Conservation (phyloP, 768 basidiomycete species). For the Suillus placidus region DNA sequence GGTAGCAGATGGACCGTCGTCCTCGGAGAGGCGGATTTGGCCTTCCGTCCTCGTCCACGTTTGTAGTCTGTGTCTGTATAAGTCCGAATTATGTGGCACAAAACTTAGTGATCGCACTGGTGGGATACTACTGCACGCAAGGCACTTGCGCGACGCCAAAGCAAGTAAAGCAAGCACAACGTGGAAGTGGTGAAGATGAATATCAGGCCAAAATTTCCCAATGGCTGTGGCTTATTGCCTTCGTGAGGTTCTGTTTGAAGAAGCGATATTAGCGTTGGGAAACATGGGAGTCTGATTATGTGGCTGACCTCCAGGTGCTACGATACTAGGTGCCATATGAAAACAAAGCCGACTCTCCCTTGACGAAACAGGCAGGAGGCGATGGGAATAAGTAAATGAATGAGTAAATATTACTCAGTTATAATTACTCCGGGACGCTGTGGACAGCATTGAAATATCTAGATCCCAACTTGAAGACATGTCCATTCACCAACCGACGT, state of each 20-base stretch:
- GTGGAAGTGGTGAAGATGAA: constrained; percentile 61
- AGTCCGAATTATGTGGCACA: neutral
- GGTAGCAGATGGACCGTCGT: constrained; percentile 71
- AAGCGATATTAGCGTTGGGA: constrained; percentile 5
- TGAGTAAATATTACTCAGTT: neutral
- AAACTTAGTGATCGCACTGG: constrained; percentile 40
- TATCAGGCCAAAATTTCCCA: constrained; percentile 57
- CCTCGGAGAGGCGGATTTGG: constrained; percentile 65
- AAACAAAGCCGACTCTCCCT: neutral
- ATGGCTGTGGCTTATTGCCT: constrained; percentile 64
- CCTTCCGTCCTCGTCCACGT: constrained; percentile 58
- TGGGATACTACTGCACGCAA: constrained; percentile 64
- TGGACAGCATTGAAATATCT: neutral
- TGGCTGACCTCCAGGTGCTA: constrained; percentile 26
- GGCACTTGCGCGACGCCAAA: constrained; percentile 63
- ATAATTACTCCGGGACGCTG: neutral
- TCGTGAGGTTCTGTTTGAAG: constrained; percentile 54
- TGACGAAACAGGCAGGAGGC: neutral
- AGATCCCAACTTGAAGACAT: neutral
- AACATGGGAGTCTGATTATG: neutral
- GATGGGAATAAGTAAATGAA: neutral
- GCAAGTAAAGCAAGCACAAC: constrained; percentile 56
- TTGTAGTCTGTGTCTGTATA: constrained; percentile 48
- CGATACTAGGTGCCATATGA: constrained; percentile 24
- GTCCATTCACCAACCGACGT: neutral